A percentile compares a stretch with the other conserved stretches of the same genome.
phyloP scores from a whole-genome alignment of 2,329 filamentous ascomycete species.

The Penicillium decumbens region DNA sequence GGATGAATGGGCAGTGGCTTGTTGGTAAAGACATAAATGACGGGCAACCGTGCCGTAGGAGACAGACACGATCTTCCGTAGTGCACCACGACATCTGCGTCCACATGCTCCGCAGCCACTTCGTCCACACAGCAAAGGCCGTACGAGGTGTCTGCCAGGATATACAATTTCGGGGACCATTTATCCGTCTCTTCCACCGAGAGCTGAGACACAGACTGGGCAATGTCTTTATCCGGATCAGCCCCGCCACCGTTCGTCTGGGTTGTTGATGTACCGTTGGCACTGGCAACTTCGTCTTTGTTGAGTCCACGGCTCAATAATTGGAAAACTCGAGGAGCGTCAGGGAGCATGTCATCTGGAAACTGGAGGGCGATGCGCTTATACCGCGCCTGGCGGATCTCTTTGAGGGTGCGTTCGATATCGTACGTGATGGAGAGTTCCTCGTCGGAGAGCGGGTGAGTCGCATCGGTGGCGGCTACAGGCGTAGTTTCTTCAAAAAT shows the following conservation, averaged over 20 bases:
- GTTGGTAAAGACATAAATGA: constrained; percentile 84
- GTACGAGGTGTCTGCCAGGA: constrained; percentile 93
- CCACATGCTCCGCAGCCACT: constrained; percentile 87
- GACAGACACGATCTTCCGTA: constrained; percentile 91
- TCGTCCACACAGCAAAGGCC: constrained; percentile 97
- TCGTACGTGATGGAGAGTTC: constrained; percentile 78
- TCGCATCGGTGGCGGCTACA: constrained; percentile 32
- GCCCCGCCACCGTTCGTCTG: constrained; percentile 11
- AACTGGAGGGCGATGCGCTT: constrained; percentile 85
- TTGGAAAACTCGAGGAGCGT: constrained; percentile 75
- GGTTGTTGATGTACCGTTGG: constrained; percentile 11
- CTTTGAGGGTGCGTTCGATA: constrained; percentile 69
- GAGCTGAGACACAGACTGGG: constrained; percentile 27
- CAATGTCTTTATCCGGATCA: constrained; percentile 12
- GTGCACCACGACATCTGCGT: constrained; percentile 87
- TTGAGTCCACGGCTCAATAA: constrained; percentile 54
- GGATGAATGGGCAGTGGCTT: constrained; percentile 61
- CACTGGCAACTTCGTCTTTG: constrained; percentile 18
- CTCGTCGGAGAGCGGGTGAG: constrained; percentile 53
- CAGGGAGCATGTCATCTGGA: constrained; percentile 83
- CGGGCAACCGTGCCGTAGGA: constrained; percentile 78
- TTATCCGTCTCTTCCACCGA: constrained; percentile 22
- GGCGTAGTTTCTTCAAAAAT: constrained; percentile 54
- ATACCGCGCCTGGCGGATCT: constrained; percentile 70
- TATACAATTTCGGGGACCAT: constrained; percentile 57